These are phyloP conservation scores for Leucosporidium yakuticum DNA, from an alignment of 768 basidiomycete genomes.

Conservation along the genomic window DNA sequence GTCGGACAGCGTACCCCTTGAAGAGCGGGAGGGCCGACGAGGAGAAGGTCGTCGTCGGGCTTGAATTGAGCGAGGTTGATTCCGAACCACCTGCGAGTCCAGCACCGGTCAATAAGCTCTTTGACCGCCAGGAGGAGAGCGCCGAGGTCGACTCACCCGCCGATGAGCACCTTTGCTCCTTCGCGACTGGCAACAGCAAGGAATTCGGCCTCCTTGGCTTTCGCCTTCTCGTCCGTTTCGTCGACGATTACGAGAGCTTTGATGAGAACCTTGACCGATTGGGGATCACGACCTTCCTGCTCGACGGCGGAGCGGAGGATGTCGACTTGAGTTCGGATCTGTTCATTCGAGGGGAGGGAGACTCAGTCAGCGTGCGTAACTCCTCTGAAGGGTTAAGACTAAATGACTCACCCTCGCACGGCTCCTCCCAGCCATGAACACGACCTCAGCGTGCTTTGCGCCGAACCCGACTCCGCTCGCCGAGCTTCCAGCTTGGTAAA, in stretches of 20 bases:
- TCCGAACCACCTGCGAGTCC: neutral
- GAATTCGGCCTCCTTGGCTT: conserved; percentile 6
- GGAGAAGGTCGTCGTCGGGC: neutral
- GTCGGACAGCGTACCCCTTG: neutral
- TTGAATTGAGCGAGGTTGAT: neutral
- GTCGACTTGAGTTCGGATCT: neutral
- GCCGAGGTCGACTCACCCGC: neutral
- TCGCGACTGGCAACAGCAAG: neutral
- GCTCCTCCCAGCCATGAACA: neutral
- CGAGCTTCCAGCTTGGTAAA: conserved; percentile 14
- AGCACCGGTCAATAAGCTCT: too few species aligned
- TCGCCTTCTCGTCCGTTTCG: conserved; percentile 1
- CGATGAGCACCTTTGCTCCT: conserved; percentile 6
- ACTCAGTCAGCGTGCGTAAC: neutral
- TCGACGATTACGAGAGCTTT: neutral
- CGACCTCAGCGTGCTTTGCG: conserved; percentile 8
- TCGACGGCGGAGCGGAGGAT: neutral
- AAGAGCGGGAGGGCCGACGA: neutral
- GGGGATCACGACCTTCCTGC: conserved; percentile 3
- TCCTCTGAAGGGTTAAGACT: neutral
- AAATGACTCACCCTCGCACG: too few species aligned
- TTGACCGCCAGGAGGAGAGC: too few species aligned
- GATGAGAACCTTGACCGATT: conserved; percentile 8
- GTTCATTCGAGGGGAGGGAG: neutral
- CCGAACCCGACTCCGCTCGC: neutral